Percentiles rank a stretch among this genome's conserved stretches.
Conservation (phyloP, 768 basidiomycete species). For the Lentinus brumalis region DNA sequence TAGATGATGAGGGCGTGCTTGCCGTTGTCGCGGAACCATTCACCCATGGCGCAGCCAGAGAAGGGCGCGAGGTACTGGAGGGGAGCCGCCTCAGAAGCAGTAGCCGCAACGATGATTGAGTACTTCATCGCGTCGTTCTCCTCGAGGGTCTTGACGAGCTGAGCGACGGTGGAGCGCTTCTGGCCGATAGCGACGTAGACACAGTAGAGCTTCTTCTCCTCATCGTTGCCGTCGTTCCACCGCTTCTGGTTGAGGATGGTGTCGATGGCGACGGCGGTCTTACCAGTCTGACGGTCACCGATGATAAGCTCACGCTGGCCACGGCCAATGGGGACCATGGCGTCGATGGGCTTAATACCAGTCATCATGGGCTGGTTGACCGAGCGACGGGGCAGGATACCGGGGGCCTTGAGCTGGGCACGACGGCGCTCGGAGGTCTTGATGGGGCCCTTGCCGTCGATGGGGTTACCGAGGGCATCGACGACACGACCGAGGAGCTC, state of each 20-base stretch:
- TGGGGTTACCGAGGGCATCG: conserved; percentile 99
- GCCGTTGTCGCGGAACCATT: conserved; percentile 99
- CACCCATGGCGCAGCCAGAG: conserved; percentile 99
- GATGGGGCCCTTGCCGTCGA: conserved; percentile 99
- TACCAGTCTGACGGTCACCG: conserved; percentile 99
- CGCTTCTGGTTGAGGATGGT: conserved; percentile 99
- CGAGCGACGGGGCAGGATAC: conserved; percentile 98
- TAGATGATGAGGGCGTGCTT: conserved; percentile 99
- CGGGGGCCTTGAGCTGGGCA: conserved; percentile 98
- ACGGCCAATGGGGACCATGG: conserved; percentile 99
- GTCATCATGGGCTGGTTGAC: conserved; percentile 99
- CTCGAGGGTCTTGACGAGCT: conserved; percentile 99
- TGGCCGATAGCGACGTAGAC: conserved; percentile 99
- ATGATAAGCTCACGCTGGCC: conserved; percentile 99
- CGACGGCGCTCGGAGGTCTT: conserved; percentile 91
- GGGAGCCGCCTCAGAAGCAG: conserved; percentile 98
- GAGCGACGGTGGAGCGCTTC: conserved; percentile 99
- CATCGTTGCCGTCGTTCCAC: conserved; percentile 98
- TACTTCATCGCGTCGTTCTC: conserved; percentile 99
- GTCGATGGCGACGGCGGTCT: conserved; percentile 99
- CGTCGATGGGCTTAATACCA: conserved; percentile 99
- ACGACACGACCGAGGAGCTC: conserved; percentile 98
- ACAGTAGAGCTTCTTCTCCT: conserved; percentile 98
- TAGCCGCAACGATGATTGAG: conserved; percentile 98
- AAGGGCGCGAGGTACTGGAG: conserved; percentile 99